Evolutionary conservation across 192 early-diverging fungal genomes (phyloP), one percentile per base, ranked within the genome.

Genomic region (Backusella australiensis): DNA sequence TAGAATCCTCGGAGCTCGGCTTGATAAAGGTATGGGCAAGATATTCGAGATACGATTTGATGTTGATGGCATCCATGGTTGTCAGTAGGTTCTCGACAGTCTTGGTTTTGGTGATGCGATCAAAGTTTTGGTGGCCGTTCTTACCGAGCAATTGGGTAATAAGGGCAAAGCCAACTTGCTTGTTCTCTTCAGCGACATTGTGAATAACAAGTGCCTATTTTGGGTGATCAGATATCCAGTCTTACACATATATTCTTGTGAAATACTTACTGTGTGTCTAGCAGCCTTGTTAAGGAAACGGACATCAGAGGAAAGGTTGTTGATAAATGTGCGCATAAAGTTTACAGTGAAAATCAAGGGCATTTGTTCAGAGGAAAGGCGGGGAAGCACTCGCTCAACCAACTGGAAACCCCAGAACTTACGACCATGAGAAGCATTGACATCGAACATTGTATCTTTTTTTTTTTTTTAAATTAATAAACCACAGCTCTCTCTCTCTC

Each of bases 321-420:
- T 95, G 39, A 96, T 94, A 73, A 99, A 87, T 29, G 88, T 89
- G 21, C 93, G 91, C 86, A 98, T 90, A 63, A 98, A 90, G 81
- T 95, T 92, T 26, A 88, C 89, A 63, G 96, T 93, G 77, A 96
- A 93, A 39, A 96, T 73, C 68, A 89, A 85, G 6, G 89, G 83
- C 66, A 94, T 85, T 59, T 94, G 87, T 5, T 88, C 85, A 32
- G 83, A 66, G 0, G 86, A 72, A 15, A 92, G 75, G 23, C 76
- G 81, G 2, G 86, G 86, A 36, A 95, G 82, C n/a, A 89, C 81
- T 73, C 85, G 88, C 71, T 93, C 89, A 56, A 98, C 90, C 26
- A 97, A 78, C 70, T 94, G 90, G 84, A 97, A 94, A 59, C 95
- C 96, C 89, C 96, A 91, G 85, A 89, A 95, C 81, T 93, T 95